Percentiles rank a stretch among this genome's conserved stretches.
These are phyloP conservation scores for Asterophora parasitica DNA, from an alignment of 768 basidiomycete species.

Conservation along the genomic window DNA sequence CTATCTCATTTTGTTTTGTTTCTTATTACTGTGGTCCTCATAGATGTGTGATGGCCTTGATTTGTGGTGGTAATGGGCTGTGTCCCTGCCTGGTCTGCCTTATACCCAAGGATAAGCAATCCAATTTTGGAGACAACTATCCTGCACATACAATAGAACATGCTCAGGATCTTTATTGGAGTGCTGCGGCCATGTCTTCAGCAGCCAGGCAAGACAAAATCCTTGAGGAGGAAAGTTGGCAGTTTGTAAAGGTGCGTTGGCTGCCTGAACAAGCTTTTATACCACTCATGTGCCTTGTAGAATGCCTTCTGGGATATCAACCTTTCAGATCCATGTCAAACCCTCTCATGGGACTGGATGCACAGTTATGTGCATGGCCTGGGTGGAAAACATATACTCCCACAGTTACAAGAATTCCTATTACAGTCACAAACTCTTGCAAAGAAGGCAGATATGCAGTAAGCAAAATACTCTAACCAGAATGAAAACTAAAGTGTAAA, in stretches of 20 bases:
- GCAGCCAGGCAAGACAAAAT: not conserved
- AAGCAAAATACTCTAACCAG: too few species aligned
- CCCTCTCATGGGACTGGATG: conserved; percentile 24
- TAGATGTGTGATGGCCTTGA: conserved; percentile 6
- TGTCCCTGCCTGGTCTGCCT: conserved; percentile 17
- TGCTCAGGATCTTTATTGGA: conserved; percentile 3
- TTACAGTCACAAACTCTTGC: not conserved
- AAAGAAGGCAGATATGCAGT: not conserved
- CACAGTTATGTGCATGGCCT: conserved; percentile 22
- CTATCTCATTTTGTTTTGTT: not conserved
- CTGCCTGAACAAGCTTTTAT: not conserved
- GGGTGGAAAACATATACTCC: conserved; percentile 22
- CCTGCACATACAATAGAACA: not conserved
- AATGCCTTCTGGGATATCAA: conserved; percentile 28
- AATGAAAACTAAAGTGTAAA: not conserved
- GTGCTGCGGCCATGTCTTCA: conserved; percentile 1
- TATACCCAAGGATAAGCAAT: conserved; percentile 15
- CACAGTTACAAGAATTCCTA: conserved; percentile 13
- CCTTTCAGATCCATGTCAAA: conserved; percentile 20
- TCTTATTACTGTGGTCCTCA: not conserved
- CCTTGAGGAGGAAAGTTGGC: not conserved
- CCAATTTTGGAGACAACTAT: conserved; percentile 11
- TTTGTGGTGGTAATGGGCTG: not conserved
- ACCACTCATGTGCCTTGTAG: conserved; percentile 1
- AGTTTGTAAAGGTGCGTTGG: not conserved